A percentile compares a stretch with the other conserved stretches of the same genome.
phyloP scores from a whole-genome alignment of 106 monocot species.

The Triglochin maritima region DNA sequence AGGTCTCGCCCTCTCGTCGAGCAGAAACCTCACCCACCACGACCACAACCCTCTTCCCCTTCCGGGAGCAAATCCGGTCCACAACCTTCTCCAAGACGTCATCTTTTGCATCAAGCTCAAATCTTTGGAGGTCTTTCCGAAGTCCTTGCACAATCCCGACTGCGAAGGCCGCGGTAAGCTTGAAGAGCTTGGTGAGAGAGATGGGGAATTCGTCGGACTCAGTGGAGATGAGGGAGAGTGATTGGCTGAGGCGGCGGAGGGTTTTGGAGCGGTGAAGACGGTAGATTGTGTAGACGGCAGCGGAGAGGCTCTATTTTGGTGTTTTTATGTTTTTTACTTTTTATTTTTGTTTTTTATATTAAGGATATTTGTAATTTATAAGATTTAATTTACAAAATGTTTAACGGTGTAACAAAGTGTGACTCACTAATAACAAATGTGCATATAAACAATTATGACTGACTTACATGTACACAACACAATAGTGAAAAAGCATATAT shows the following conservation, averaged over 20 bases:
- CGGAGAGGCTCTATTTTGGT: too few relatives aligned
- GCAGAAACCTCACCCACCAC: conserved; percentile 34
- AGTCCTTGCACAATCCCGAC: conserved; percentile 35
- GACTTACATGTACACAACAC: too few relatives aligned
- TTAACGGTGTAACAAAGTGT: too few relatives aligned
- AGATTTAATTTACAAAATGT: too few relatives aligned
- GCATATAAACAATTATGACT: too few relatives aligned
- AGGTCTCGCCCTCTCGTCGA: conserved; percentile 20
- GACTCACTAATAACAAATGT: too few relatives aligned
- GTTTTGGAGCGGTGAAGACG: conserved; percentile 41
- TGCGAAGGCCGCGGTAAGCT: conserved; percentile 51
- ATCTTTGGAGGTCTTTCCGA: not conserved
- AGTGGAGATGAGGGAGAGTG: conserved; percentile 36
- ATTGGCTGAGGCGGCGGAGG: conserved; percentile 25
- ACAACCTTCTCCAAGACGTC: conserved; percentile 31
- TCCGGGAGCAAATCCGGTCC: conserved; percentile 36
- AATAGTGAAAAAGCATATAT: too few relatives aligned
- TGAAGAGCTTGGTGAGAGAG: conserved; percentile 44
- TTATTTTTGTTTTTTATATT: too few relatives aligned
- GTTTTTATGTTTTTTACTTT: too few relatives aligned
- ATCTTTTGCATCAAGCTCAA: too few relatives aligned
- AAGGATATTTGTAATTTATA: too few relatives aligned
- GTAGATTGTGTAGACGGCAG: conserved; percentile 48
- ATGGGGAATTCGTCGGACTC: conserved; percentile 60
- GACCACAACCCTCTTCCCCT: conserved; percentile 49